Conservation (phyloP, 805 yeast species). For the Teunomyces lycoperdinae region DNA sequence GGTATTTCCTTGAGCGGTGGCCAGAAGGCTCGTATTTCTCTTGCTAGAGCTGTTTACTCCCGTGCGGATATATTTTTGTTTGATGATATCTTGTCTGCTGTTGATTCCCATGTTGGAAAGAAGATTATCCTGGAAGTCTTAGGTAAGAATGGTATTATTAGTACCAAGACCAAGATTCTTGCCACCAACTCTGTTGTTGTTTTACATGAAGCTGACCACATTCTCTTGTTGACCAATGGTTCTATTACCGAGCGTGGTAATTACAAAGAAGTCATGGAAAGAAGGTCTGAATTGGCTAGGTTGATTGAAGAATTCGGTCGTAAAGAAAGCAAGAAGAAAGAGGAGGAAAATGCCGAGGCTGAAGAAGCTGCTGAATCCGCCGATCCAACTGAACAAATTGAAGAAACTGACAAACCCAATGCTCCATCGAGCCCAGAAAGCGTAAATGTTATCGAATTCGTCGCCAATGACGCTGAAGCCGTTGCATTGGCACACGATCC, state of each 20-base stretch:
- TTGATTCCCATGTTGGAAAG: slow-evolving; percentile 43
- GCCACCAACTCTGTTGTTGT: slow-evolving; percentile 41
- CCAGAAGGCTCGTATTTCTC: slow-evolving; percentile 40
- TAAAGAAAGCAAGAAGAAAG: slow-evolving; percentile 6
- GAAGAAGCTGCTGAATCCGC: background rate
- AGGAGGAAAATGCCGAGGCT: slow-evolving; percentile 1
- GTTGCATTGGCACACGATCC: slow-evolving; percentile 1
- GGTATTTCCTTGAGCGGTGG: slow-evolving; percentile 44
- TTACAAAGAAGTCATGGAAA: slow-evolving; percentile 17
- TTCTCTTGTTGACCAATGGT: slow-evolving; percentile 28
- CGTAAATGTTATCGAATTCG: slow-evolving; percentile 5
- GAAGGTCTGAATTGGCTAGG: slow-evolving; percentile 18
- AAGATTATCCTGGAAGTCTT: slow-evolving; percentile 30
- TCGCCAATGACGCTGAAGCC: slow-evolving; percentile 5
- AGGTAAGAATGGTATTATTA: slow-evolving; percentile 29
- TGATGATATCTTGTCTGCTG: slow-evolving; percentile 43
- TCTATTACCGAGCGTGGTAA: slow-evolving; percentile 29
- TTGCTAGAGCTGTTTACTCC: slow-evolving; percentile 42
- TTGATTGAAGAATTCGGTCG: slow-evolving; percentile 22
- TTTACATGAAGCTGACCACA: slow-evolving; percentile 32
- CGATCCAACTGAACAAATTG: background rate
- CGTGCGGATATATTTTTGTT: slow-evolving; percentile 39
- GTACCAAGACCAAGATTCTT: slow-evolving; percentile 32
- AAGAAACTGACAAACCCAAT: too few relatives aligned
- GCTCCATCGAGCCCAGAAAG: background rate